These are phyloP conservation scores for Auricularia sp. DNA, from an alignment of 768 basidiomycete genomes.

Conservation along the genomic window DNA sequence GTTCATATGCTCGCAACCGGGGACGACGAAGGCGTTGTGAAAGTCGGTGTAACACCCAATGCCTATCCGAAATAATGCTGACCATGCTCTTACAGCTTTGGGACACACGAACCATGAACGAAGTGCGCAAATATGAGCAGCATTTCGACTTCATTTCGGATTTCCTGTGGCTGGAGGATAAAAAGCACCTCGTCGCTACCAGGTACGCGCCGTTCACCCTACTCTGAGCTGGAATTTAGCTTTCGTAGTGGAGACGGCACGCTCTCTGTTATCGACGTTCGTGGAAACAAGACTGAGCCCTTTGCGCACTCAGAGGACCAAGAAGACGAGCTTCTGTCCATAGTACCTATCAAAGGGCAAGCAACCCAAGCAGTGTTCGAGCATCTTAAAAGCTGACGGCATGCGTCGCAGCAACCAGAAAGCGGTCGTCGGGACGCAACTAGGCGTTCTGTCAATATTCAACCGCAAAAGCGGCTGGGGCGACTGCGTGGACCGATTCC, in stretches of 20 bases:
- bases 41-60: slow-evolving; percentile 36
- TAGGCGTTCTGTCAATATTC: slow-evolving; percentile 84
- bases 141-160: slow-evolving; percentile 94
- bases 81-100: slow-evolving; percentile 52
- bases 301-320: slow-evolving; percentile 88
- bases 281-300: slow-evolving; percentile 68
- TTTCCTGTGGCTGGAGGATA: slow-evolving; percentile 76
- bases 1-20: slow-evolving; percentile 73
- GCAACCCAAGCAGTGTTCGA: neutral
- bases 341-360: slow-evolving; percentile 75
- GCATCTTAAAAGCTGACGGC: neutral
- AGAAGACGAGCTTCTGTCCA: slow-evolving; percentile 85
- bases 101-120: slow-evolving; percentile 68
- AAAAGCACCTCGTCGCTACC: slow-evolving; percentile 59
- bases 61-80: too few relatives aligned
- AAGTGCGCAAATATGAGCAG: slow-evolving; percentile 61
- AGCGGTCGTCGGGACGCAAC: slow-evolving; percentile 77
- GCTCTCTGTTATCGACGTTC: slow-evolving; percentile 83
- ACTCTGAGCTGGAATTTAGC: neutral
- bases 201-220: slow-evolving; percentile 41
- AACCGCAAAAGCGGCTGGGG: slow-evolving; percentile 81
- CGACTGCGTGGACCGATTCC: slow-evolving; percentile 84
- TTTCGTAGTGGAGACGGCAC: slow-evolving; percentile 77
- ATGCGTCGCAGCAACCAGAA: slow-evolving; percentile 50
- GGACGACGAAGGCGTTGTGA: slow-evolving; percentile 90